These are phyloP conservation scores for Mortierella sp. DNA, from an alignment of 371 early-diverging fungal species.

Conservation along the genomic window DNA sequence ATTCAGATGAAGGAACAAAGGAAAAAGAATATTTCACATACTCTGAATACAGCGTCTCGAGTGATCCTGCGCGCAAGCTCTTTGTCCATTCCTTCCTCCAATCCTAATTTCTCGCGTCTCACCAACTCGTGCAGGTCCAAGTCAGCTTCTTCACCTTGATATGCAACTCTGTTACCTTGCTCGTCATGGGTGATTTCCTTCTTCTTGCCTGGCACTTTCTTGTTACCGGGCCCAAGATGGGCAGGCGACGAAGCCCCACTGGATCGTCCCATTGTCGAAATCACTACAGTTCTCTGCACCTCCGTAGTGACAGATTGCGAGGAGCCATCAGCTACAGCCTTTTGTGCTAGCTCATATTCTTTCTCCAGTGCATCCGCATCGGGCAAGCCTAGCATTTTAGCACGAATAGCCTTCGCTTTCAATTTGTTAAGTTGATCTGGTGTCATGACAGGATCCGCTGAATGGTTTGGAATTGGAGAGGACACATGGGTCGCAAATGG, in stretches of 20 bases:
- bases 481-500: conserved; percentile 54
- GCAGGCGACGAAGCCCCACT: conserved; percentile 49
- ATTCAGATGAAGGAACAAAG: background rate
- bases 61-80: conserved; percentile 83
- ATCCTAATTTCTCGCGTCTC: conserved; percentile 74
- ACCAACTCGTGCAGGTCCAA: conserved; percentile 74
- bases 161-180: conserved; percentile 68
- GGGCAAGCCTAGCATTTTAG: conserved; percentile 76
- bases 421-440: conserved; percentile 88
- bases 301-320: conserved; percentile 9
- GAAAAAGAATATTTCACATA: conserved; percentile 13
- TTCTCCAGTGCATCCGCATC: conserved; percentile 78
- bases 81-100: conserved; percentile 68
- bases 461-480: conserved; percentile 37
- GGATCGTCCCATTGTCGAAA: conserved; percentile 37
- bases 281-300: conserved; percentile 27
- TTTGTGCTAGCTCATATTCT: conserved; percentile 71
- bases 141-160: conserved; percentile 69
- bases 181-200: conserved; percentile 72
- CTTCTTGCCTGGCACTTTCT: conserved; percentile 46
- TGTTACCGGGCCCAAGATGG: conserved; percentile 37
- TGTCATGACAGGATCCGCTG: conserved; percentile 55
- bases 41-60: conserved; percentile 79
- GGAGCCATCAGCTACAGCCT: conserved; percentile 30
- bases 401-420: conserved; percentile 85